phyloP scores from a whole-genome alignment of 2,329 filamentous ascomycete genomes.

The Escovopsis sp. region DNA sequence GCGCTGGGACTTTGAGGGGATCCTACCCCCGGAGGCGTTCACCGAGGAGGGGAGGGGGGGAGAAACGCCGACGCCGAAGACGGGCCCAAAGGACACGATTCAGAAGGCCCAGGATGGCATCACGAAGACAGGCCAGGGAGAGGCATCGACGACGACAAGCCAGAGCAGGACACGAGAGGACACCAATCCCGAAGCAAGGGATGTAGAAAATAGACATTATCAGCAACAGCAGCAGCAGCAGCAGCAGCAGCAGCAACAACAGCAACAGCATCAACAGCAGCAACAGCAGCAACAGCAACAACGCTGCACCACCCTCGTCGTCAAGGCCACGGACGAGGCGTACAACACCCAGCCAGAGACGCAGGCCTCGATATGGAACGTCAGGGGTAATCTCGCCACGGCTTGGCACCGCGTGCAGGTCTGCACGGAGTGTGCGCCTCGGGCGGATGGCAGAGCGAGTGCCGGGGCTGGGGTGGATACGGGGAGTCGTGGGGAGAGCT shows the following conservation, averaged over 20 bases:
- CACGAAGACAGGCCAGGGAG: slow-evolving; percentile 1
- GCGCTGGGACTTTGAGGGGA: slow-evolving; percentile 42
- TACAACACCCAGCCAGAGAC: slow-evolving; percentile 53
- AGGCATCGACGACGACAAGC: neutral
- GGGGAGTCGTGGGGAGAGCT: no score
- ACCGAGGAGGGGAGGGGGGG: slow-evolving; percentile 2
- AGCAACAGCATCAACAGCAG: no score
- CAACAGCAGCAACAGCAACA: slow-evolving; percentile 1
- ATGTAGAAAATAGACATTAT: no score
- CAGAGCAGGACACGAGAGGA: no score
- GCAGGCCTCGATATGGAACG: slow-evolving; percentile 45
- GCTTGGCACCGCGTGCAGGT: slow-evolving; percentile 46
- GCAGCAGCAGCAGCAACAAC: no score
- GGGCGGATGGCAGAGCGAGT: neutral
- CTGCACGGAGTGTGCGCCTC: slow-evolving; percentile 17
- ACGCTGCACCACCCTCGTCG: slow-evolving; percentile 36
- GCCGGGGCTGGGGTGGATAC: neutral
- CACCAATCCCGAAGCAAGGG: no score
- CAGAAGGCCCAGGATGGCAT: slow-evolving; percentile 4
- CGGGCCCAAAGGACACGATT: no score
- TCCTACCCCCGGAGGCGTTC: slow-evolving; percentile 23
- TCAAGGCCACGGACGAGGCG: slow-evolving; percentile 50
- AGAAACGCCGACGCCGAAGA: no score
- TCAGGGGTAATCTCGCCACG: slow-evolving; percentile 49
- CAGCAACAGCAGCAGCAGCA: no score